phyloP scores from a whole-genome alignment of 2,329 filamentous ascomycete species.

The Botrytis sinoallii region DNA sequence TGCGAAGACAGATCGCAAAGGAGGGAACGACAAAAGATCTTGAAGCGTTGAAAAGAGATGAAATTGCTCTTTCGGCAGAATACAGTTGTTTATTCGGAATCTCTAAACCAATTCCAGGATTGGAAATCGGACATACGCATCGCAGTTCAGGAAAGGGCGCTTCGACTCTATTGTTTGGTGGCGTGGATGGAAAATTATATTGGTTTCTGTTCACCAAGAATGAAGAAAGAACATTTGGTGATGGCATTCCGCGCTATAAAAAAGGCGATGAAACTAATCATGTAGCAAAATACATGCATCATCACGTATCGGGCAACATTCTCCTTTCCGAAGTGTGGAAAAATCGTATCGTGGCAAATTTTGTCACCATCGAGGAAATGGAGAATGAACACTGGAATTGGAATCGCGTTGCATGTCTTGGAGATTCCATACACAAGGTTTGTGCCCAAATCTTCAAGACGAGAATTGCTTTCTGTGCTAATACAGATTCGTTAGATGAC shows the following conservation, averaged over 20 bases:
- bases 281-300: not conserved
- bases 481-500: not conserved
- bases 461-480: not conserved
- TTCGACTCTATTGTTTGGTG: constrained; percentile 11
- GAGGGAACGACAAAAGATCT: constrained; percentile 16
- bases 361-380: constrained; percentile 14
- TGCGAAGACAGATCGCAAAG: constrained; percentile 31
- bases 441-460: constrained; percentile 22
- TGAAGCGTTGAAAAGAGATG: constrained; percentile 10
- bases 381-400: constrained; percentile 25
- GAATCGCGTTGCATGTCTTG: constrained; percentile 27
- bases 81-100: constrained; percentile 33
- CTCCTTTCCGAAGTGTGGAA: constrained; percentile 11
- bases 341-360: not conserved
- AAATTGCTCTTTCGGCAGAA: constrained; percentile 25
- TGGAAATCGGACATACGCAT: constrained; percentile 25
- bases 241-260: constrained; percentile 5
- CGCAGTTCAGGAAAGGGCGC: constrained; percentile 3
- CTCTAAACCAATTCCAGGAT: constrained; percentile 14
- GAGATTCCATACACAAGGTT: constrained; percentile 28
- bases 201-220: constrained; percentile 20
- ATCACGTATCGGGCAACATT: constrained; percentile 9
- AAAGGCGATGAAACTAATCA: constrained; percentile 4
- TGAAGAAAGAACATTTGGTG: not conserved
- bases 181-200: not conserved